Conservation (phyloP, 352 stramenopile species). For the Blastocystis sp. region DNA sequence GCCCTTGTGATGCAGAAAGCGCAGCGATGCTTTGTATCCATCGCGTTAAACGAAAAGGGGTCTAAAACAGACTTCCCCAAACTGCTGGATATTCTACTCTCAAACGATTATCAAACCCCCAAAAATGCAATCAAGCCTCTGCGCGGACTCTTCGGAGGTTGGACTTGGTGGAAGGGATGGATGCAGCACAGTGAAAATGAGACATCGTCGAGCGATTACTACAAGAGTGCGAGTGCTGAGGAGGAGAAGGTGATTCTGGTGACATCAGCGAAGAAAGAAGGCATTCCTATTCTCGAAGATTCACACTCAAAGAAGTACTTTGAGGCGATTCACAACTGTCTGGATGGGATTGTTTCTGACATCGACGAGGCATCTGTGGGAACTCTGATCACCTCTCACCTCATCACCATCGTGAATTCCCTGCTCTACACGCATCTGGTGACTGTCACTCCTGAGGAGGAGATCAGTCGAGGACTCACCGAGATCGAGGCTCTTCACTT, state of each 20-base stretch:
- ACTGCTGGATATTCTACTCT: slow-evolving; percentile 40
- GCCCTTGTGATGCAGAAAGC: neutral
- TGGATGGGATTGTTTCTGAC: slow-evolving; percentile 2
- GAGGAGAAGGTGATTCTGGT: neutral
- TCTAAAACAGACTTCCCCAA: neutral
- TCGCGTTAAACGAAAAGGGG: neutral
- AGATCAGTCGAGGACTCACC: neutral
- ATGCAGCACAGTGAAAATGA: neutral
- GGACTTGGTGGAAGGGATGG: slow-evolving; percentile 36
- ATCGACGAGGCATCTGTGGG: neutral
- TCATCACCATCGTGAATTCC: slow-evolving; percentile 28
- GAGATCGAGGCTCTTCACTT: slow-evolving; percentile 10
- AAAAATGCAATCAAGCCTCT: neutral
- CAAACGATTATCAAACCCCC: neutral
- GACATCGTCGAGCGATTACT: slow-evolving; percentile 25
- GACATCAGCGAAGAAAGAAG: neutral
- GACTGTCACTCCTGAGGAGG: neutral
- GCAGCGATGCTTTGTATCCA: neutral
- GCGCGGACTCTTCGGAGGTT: slow-evolving; percentile 15
- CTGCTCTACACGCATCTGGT: slow-evolving; percentile 45
- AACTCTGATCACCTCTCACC: neutral
- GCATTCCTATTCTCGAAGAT: neutral
- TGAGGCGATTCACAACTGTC: slow-evolving; percentile 32
- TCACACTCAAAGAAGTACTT: slow-evolving; percentile 28
- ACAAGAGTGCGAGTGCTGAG: slow-evolving; percentile 21